A percentile compares a stretch with the other conserved stretches of the same genome.
Conservation (phyloP, 2,329 filamentous ascomycete genomes). For the Alternaria atra region DNA sequence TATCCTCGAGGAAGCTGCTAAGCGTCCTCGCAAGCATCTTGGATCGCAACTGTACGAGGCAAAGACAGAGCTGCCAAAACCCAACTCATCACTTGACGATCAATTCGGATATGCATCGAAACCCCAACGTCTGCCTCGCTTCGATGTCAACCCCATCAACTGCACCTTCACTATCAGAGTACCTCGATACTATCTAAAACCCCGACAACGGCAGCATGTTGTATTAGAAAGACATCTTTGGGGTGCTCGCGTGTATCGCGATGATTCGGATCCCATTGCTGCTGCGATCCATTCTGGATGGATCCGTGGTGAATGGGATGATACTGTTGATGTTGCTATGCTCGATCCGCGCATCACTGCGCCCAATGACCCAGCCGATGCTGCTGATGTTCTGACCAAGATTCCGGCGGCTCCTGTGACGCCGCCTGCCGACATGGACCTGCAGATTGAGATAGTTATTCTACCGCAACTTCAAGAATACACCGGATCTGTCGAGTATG, state of each 20-base stretch:
- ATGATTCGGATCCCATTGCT: conserved; percentile 92
- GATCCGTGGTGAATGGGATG: conserved; percentile 86
- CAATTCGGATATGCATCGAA: conserved; percentile 67
- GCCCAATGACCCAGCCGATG: conserved; percentile 52
- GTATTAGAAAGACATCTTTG: conserved; percentile 82
- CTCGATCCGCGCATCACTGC: conserved; percentile 66
- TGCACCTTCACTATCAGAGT: conserved; percentile 91
- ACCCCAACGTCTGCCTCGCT: conserved; percentile 78
- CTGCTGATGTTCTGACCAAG: conserved; percentile 54
- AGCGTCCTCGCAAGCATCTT: conserved; percentile 78
- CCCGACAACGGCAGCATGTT: conserved; percentile 79
- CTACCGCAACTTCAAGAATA: conserved; percentile 83
- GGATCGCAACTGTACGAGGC: conserved; percentile 85
- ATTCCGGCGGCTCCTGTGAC: conserved; percentile 64
- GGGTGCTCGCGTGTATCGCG: conserved; percentile 94
- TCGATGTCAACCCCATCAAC: conserved; percentile 78
- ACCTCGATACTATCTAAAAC: conserved; percentile 77
- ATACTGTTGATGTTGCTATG: conserved; percentile 76
- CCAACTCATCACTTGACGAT: conserved; percentile 55
- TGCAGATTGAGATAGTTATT: conserved; percentile 87
- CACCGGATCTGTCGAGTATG: conserved; percentile 76
- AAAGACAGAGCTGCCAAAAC: conserved; percentile 61
- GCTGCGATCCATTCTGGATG: conserved; percentile 94
- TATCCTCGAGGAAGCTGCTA: conserved; percentile 75
- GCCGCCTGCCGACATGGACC: conserved; percentile 74